Conservation (phyloP, 495 filamentous ascomycete genomes). For the Aspergillus ellipticus region DNA sequence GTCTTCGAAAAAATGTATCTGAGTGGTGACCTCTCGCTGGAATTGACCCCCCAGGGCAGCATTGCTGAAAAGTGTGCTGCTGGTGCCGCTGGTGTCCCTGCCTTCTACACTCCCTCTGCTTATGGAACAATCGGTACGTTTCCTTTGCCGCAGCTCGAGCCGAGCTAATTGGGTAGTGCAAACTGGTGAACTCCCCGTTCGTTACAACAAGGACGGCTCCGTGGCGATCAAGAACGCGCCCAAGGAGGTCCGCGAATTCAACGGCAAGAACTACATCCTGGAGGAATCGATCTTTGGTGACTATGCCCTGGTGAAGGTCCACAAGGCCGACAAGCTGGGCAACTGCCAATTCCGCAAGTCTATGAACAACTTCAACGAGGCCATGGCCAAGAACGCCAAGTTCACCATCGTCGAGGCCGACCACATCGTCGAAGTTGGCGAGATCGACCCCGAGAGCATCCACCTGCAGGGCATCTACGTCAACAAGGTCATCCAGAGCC, state of each 20-base stretch:
- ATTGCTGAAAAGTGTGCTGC: conserved; percentile 82
- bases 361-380: conserved; percentile 84
- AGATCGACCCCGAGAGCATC: conserved; percentile 69
- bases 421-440: conserved; percentile 77
- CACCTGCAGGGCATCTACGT: conserved; percentile 89
- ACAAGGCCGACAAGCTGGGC: conserved; percentile 82
- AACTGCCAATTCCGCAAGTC: conserved; percentile 86
- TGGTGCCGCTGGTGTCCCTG: conserved; percentile 80
- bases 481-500: conserved; percentile 74
- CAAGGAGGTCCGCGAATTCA: conserved; percentile 80
- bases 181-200: conserved; percentile 79
- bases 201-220: conserved; percentile 73
- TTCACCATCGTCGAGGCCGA: conserved; percentile 88
- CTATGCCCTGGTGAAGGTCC: conserved; percentile 84
- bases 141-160: not conserved
- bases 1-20: conserved; percentile 83
- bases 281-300: conserved; percentile 82
- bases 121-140: conserved; percentile 65
- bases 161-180: conserved; percentile 46
- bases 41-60: conserved; percentile 84
- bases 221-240: conserved; percentile 68
- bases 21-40: conserved; percentile 73
- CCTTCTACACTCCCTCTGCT: conserved; percentile 86
- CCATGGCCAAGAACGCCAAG: conserved; percentile 84
- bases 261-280: conserved; percentile 76